Evolutionary conservation across 805 yeast genomes (phyloP), one percentile per base, ranked within the genome.

Genomic region (Barnettozyma botsteinii): DNA sequence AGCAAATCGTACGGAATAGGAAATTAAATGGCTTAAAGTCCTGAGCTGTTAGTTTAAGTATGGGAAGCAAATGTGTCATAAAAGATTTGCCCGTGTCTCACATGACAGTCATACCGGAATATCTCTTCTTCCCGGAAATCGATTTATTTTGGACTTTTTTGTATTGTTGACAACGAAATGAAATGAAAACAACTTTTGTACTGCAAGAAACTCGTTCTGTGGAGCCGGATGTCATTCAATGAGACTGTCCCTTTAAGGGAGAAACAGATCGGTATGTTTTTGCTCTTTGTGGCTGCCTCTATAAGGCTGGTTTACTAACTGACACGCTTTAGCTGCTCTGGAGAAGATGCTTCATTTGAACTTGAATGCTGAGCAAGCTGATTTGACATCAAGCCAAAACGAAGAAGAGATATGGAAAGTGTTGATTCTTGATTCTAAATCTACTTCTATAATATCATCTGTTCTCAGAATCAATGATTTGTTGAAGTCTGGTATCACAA

Each of bases 401-500:
- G 74, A 69, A 36, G 85, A 80, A 50, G 87, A 81, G 48, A 70
- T 81, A 22, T 93, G 98, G 99, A 93, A 93, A 57, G 95, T 85
- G 8, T 70, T 93, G 35, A 76, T 93, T 5, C 70, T 93, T 49
- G 99, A 93, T 59, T 60, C 70, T 29, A 75, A 79, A 43, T 85
- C 96, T 30, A 85, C 95, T 23, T 83, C 84, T 14, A 82, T 93
- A 31, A 75, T 93, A 7, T 88, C 97, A 3, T 84, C 95, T 7
- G 91, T 93, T n/a, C 64, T 93, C 41, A 70, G 98, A 43, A 96
- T 91, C 46, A 87, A 87, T 52, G 98, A 94, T 59, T 69, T 93
- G 49, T 71, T 93, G 51, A 78, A 82, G 50, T 85, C 86, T 56
- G 98, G 98, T 9, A 81, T 93, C 41, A 93, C 99, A 0, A 81